Conservation (phyloP, 768 basidiomycete species). For the Calocybe gangraenosa region DNA sequence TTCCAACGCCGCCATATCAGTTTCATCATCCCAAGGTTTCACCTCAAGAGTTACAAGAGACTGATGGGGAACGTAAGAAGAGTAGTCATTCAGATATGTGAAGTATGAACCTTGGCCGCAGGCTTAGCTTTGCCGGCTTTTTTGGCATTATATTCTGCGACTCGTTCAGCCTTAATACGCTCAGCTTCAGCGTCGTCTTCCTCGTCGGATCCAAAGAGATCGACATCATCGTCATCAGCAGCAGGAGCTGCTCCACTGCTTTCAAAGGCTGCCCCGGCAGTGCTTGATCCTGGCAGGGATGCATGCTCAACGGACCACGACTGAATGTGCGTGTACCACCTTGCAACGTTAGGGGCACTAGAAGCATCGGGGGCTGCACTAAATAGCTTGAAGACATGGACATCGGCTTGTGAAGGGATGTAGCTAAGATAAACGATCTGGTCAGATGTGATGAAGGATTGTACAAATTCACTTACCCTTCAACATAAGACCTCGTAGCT, state of each 20-base stretch:
- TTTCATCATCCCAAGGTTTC: slow-evolving; percentile 99
- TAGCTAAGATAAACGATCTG: slow-evolving; percentile 48
- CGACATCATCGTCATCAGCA: slow-evolving; percentile 61
- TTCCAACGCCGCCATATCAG: slow-evolving; percentile 91
- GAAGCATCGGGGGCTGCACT: slow-evolving; percentile 59
- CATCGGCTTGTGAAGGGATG: slow-evolving; percentile 92
- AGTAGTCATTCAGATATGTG: slow-evolving; percentile 3
- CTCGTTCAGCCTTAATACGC: slow-evolving; percentile 84
- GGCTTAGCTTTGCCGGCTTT: slow-evolving; percentile 90
- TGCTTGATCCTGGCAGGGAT: slow-evolving; percentile 81
- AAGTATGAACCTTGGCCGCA: slow-evolving; percentile 65
- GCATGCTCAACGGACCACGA: slow-evolving; percentile 79
- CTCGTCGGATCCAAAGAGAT: slow-evolving; percentile 86
- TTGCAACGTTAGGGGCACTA: slow-evolving; percentile 65
- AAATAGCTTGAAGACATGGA: slow-evolving; percentile 84
- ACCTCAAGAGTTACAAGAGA: slow-evolving; percentile 98
- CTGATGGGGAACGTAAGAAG: slow-evolving; percentile 34
- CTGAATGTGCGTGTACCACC: slow-evolving; percentile 95
- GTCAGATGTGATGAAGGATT: slow-evolving; percentile 2
- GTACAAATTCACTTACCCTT: slow-evolving; percentile 60
- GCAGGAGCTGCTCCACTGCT: slow-evolving; percentile 44
- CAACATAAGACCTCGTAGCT: slow-evolving; percentile 80
- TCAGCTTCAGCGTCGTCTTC: slow-evolving; percentile 85
- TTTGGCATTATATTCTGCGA: slow-evolving; percentile 89
- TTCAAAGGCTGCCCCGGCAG: slow-evolving; percentile 70